Evolutionary conservation across 768 basidiomycete species (phyloP).

Genomic region (Cystobasidium ongulense): DNA sequence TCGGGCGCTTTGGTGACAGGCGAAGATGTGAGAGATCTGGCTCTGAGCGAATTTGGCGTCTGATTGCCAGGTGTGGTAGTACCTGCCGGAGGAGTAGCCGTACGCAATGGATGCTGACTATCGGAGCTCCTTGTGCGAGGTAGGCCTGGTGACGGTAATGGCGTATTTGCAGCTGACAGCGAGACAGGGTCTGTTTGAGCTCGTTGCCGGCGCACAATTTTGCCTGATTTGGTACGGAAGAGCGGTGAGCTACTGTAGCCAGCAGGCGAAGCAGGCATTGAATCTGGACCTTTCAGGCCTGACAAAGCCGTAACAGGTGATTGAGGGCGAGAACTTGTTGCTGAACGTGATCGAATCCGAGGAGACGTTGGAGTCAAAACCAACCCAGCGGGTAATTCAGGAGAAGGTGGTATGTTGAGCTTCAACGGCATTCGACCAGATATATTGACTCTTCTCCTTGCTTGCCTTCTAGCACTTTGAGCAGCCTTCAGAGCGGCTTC

Average conservation of each 20-base stretch:
- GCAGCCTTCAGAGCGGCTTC: constrained; percentile 20
- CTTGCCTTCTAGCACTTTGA: constrained; percentile 4
- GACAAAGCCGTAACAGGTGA: neutral
- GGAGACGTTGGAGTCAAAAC: neutral
- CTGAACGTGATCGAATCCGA: neutral
- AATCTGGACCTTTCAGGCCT: neutral
- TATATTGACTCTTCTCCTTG: constrained; percentile 26
- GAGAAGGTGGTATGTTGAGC: constrained; percentile 13
- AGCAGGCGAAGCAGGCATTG: neutral
- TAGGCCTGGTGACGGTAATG: neutral
- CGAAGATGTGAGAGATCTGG: neutral
- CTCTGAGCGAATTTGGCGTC: neutral
- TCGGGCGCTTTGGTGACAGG: neutral
- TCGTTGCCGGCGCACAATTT: constrained; percentile 4
- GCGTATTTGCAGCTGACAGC: neutral
- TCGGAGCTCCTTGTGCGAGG: constrained; percentile 4
- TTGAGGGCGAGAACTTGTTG: neutral
- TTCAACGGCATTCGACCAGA: constrained; percentile 19
- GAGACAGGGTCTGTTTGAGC: constrained; percentile 22
- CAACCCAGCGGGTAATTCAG: neutral
- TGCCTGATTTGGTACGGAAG: neutral
- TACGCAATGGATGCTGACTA: neutral
- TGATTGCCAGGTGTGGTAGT: neutral
- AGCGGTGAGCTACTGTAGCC: neutral
- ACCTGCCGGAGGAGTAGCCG: neutral